phyloP scores from a whole-genome alignment of 768 basidiomycete genomes.

The Coprinopsis cinerea region DNA sequence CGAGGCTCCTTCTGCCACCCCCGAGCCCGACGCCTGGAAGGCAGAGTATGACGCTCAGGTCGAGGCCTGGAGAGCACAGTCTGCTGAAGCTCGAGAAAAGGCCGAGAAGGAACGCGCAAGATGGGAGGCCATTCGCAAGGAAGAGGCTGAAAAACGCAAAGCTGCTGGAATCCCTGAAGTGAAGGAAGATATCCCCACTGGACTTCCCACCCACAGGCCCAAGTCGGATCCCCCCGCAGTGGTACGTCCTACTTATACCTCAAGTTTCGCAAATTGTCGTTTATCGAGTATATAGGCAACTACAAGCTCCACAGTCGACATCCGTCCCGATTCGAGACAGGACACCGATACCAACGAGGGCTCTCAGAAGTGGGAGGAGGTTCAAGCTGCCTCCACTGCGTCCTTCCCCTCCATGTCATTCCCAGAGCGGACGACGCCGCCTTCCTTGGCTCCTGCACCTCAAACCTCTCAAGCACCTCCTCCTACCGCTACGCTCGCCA shows the following conservation, averaged over 20 bases:
- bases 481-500: slow-evolving; percentile 55
- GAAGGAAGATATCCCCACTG: slow-evolving; percentile 12
- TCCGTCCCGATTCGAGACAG: neutral
- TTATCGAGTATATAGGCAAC: slow-evolving; percentile 10
- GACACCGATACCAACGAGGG: slow-evolving; percentile 32
- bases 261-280: neutral
- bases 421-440: slow-evolving; percentile 55
- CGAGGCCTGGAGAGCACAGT: slow-evolving; percentile 64
- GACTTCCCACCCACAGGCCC: slow-evolving; percentile 4
- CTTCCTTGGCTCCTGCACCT: slow-evolving; percentile 28
- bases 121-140: slow-evolving; percentile 63
- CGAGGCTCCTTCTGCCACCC: slow-evolving; percentile 13
- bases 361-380: slow-evolving; percentile 70
- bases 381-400: slow-evolving; percentile 52
- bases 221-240: neutral
- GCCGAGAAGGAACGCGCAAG: slow-evolving; percentile 66
- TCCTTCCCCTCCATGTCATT: slow-evolving; percentile 81
- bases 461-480: slow-evolving; percentile 16
- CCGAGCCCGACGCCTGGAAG: slow-evolving; percentile 51
- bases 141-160: slow-evolving; percentile 34
- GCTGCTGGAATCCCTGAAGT: slow-evolving; percentile 24
- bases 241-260: neutral
- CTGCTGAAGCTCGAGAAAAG: slow-evolving; percentile 66
- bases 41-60: slow-evolving; percentile 64
- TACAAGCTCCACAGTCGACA: slow-evolving; percentile 7